Base-by-base conservation (phyloP, 805 yeast species). In the Candida pseudoglaebosa region DNA sequence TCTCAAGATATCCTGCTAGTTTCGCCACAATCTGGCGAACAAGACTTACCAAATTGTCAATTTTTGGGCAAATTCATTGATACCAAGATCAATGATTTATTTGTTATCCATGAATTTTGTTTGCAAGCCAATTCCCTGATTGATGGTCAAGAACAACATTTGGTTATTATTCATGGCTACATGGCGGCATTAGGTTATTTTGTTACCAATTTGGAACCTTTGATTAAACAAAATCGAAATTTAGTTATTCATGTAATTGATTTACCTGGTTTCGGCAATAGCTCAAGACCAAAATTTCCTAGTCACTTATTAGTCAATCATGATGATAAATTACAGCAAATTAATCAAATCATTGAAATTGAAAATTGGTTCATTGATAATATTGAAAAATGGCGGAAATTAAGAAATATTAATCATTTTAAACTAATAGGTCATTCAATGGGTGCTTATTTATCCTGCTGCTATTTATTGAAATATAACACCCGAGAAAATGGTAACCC, bases 121-220 rank as follows among this genome's bases (percentile, higher is more conserved):
- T 41, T 67, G 13, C 53, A 47, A 32, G 61, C 61, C 41, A 46
- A 44, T 10, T 13, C 21, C 9, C 24, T 32, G 13, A 22, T 29
- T 5, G 39, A 37, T 4, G 47, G 51, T 0, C 50, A 42, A 7
- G 45, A 35, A 28, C 41, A 37, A 5, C 59, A 61, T 32, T 36
- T 65, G 4, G 71, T 67, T 6, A 45, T 67, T 0, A 56, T 67
- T 13, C 73, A 67, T 42, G 73, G 73, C 4, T 67, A 66, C 45
- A 67, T 67, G 73, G 73, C 73, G 2, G 71, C 73, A 1, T 47
- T 61, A 42, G 73, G 72, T 4, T 67, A 59, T 46, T 67, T 64
- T 37, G 50, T 66, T 37, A 65, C 64, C 46, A 67, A 67, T 37
- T 48, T 64, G 18, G 71, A 65, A 41, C 43, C 42, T 2, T 39